Conservation (phyloP, 768 basidiomycete species). For the Suillus plorans region DNA sequence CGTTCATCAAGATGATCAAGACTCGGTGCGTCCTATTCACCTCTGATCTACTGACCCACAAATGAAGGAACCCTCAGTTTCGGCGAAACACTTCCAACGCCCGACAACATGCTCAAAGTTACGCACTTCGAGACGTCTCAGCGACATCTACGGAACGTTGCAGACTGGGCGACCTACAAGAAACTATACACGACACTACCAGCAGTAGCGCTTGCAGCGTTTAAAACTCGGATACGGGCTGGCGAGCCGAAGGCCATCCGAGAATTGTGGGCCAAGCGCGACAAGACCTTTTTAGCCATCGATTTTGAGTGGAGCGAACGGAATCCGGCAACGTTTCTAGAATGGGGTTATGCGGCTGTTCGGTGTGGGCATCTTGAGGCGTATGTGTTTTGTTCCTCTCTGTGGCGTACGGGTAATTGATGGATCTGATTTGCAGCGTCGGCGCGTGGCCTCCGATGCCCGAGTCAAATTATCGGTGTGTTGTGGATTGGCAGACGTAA, state of each 20-base stretch:
- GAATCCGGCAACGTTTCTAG: slow-evolving; percentile 64
- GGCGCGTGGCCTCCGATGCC: slow-evolving; percentile 79
- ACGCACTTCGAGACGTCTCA: slow-evolving; percentile 66
- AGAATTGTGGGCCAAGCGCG: slow-evolving; percentile 64
- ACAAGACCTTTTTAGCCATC: slow-evolving; percentile 75
- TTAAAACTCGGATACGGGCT: slow-evolving; percentile 60
- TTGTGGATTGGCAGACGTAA: slow-evolving; percentile 1
- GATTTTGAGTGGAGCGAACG: slow-evolving; percentile 78
- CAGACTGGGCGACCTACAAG: slow-evolving; percentile 67
- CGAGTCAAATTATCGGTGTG: slow-evolving; percentile 73
- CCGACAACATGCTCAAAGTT: slow-evolving; percentile 70
- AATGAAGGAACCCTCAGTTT: slow-evolving; percentile 44
- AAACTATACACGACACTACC: slow-evolving; percentile 72
- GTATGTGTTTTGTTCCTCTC: slow-evolving; percentile 40
- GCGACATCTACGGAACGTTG: slow-evolving; percentile 69
- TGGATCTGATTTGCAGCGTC: slow-evolving; percentile 37
- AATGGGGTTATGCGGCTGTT: slow-evolving; percentile 83
- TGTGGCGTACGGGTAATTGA: not conserved
- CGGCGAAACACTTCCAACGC: slow-evolving; percentile 70
- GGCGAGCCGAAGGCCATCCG: slow-evolving; percentile 67
- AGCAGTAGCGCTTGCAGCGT: slow-evolving; percentile 62
- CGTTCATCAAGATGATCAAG: slow-evolving; percentile 85
- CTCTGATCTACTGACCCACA: not conserved
- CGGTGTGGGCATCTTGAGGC: slow-evolving; percentile 69
- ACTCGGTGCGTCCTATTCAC: slow-evolving; percentile 48